A percentile compares a stretch with the other conserved stretches of the same genome.
Conservation (phyloP, 371 early-diverging fungal species). For the Zancudomyces culisetae region DNA sequence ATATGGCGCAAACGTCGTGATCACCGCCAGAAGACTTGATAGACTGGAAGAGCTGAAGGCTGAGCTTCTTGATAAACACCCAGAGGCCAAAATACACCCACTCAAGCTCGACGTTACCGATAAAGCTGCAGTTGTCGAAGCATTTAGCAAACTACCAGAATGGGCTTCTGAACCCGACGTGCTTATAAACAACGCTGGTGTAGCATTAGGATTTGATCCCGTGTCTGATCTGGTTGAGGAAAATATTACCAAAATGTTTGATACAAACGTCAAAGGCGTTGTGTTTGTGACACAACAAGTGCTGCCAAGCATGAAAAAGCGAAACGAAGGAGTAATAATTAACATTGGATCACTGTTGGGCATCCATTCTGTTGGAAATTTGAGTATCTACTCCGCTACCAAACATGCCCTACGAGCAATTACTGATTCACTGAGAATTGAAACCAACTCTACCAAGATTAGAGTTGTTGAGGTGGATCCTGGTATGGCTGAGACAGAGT, state of each 20-base stretch:
- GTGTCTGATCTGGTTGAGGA: constrained; percentile 37
- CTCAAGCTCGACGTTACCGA: background rate
- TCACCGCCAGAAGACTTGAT: constrained; percentile 1
- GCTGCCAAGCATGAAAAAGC: constrained; percentile 57
- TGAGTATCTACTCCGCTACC: constrained; percentile 76
- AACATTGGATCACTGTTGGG: constrained; percentile 50
- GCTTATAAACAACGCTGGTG: constrained; percentile 57
- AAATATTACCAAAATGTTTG: constrained; percentile 59
- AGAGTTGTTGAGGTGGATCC: constrained; percentile 52
- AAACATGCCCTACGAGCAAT: constrained; percentile 83
- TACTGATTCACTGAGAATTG: constrained; percentile 49
- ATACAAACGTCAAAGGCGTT: constrained; percentile 80
- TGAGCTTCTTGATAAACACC: background rate
- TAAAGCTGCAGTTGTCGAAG: background rate
- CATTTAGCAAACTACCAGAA: background rate
- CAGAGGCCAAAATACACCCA: background rate
- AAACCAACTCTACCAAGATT: constrained; percentile 59
- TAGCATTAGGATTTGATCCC: constrained; percentile 66
- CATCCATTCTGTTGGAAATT: constrained; percentile 26
- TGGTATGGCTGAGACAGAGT: constrained; percentile 80
- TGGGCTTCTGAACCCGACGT: constrained; percentile 36
- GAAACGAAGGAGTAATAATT: constrained; percentile 56
- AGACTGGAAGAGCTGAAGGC: background rate
- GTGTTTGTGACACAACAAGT: constrained; percentile 61
- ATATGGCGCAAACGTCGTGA: constrained; percentile 4